Evolutionary conservation across 208 protist species (phyloP), one percentile per base, ranked within the genome.

Genomic region (Acanthamoeba castellanii): DNA sequence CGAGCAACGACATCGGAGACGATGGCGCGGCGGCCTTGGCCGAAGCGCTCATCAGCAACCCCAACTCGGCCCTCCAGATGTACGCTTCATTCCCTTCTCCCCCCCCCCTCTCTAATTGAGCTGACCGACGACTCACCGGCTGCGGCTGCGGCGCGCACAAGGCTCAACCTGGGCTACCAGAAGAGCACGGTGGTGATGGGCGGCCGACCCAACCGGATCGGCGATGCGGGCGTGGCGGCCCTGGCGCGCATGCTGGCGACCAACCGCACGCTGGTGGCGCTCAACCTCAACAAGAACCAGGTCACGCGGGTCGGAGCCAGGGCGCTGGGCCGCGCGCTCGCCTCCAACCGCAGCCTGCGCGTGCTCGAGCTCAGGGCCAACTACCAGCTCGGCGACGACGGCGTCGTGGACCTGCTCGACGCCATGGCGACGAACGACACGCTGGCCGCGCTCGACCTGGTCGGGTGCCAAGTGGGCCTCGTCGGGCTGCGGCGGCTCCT

Each of bases 1-100:
- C 42, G 34, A 74, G 59, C 59, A 92, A 92, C 59, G 59, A 76
- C 61, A 92, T 92, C 61, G 87, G 87, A 25, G 87, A 92, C 34
- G 59, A 92, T 8, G 87, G 87, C 16, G 87, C 87, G 6, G 6
- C 22, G 3, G 59, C 59, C 27, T 27, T 92, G 61, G 87, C 87
- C 18, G 87, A 92, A 11, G 55, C 61, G 11, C 87, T 92, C 25
- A 57, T 7, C 52, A 45, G 64, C 50, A 42, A 42, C 82, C n/a
- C 47, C 9, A 13, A 25, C 47, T 64, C 82, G n/a, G 16, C 82
- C 42, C 82, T 89, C 27, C n/a, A 64, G 8, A 68, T 89, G 82
- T 89, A 89, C 55, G 52, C 34, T 25, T 30, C 50, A 30, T 25
- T 32, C n/a, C 20, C n/a, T 82, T 47, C 18, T 82, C 30, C 5